A percentile compares a stretch with the other conserved stretches of the same genome.
Conservation (phyloP, 129 eudicot species). For the Glebionis coronaria region DNA sequence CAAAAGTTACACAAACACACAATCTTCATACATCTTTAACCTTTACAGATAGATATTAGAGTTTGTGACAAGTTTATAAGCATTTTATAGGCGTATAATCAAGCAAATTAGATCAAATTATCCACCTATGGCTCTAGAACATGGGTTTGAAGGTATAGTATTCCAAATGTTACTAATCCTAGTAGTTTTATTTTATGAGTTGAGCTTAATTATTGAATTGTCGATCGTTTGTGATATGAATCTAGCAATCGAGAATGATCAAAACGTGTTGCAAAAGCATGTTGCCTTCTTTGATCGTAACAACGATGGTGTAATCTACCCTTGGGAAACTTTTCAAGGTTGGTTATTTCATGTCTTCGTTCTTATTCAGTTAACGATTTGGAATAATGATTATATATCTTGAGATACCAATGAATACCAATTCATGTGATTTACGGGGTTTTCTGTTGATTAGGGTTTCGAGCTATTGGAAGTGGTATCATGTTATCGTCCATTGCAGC, state of each 20-base stretch:
- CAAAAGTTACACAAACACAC: not conserved
- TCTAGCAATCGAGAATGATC: conserved; percentile 34
- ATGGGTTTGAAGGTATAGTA: conserved; percentile 8
- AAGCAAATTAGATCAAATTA: conserved; percentile 23
- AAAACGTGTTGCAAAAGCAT: conserved; percentile 53
- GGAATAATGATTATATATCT: not conserved
- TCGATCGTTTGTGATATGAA: not conserved
- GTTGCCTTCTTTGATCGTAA: conserved; percentile 67
- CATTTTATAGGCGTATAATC: not conserved
- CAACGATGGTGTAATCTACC: conserved; percentile 68
- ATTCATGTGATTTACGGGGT: not conserved
- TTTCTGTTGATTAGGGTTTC: conserved; percentile 48
- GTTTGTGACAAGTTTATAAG: not conserved
- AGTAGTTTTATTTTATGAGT: not conserved
- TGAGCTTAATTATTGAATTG: not conserved
- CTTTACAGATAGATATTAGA: not conserved
- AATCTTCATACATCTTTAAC: not conserved
- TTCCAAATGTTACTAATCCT: not conserved
- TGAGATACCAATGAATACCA: too few relatives aligned
- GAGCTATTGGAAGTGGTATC: conserved; percentile 75
- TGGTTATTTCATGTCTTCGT: not conserved
- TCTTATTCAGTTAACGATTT: not conserved
- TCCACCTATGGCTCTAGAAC: conserved; percentile 8
- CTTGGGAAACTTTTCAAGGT: conserved; percentile 77
- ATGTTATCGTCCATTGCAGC: conserved; percentile 51